These are phyloP conservation scores for Beauveria sp. DNA, from an alignment of 2,329 filamentous ascomycete species.

Conservation along the genomic window DNA sequence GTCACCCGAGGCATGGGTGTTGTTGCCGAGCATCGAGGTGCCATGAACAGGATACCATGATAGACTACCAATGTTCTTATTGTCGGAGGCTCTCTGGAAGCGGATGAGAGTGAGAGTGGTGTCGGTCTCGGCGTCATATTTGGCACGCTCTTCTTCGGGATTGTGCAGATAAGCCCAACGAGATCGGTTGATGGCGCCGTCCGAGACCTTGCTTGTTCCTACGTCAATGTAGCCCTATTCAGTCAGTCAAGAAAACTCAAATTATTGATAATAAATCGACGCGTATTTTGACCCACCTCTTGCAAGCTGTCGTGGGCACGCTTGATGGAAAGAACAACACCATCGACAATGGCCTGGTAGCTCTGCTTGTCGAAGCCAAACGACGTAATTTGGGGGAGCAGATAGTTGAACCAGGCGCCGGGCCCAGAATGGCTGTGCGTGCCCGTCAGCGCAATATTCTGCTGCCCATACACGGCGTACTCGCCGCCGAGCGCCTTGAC, in stretches of 20 bases:
- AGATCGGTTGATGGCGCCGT: conserved; percentile 85
- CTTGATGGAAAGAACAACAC: conserved; percentile 72
- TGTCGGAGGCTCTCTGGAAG: conserved; percentile 66
- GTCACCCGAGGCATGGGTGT: conserved; percentile 82
- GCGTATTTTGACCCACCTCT: conserved; percentile 27
- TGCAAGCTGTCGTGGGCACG: conserved; percentile 57
- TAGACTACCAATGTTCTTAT: conserved; percentile 70
- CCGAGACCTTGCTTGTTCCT: conserved; percentile 59
- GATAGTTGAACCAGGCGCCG: conserved; percentile 89
- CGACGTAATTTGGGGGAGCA: conserved; percentile 84
- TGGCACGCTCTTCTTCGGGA: conserved; percentile 63
- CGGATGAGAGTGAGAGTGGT: conserved; percentile 66
- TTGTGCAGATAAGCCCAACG: conserved; percentile 84
- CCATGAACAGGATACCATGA: conserved; percentile 93
- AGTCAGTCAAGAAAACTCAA: neutral
- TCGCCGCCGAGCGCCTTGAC: conserved; percentile 61
- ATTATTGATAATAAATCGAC: no score
- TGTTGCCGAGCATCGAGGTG: conserved; percentile 86
- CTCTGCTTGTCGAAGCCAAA: conserved; percentile 81
- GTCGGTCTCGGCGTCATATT: conserved; percentile 51
- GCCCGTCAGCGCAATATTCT: conserved; percentile 83
- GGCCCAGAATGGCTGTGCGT: conserved; percentile 92
- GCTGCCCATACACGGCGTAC: conserved; percentile 66
- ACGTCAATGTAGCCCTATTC: conserved; percentile 58
- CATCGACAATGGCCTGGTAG: conserved; percentile 82